These are phyloP conservation scores for Oryza longistaminata DNA, from an alignment of 176 grass and related monocot species.

Conservation along the genomic window DNA sequence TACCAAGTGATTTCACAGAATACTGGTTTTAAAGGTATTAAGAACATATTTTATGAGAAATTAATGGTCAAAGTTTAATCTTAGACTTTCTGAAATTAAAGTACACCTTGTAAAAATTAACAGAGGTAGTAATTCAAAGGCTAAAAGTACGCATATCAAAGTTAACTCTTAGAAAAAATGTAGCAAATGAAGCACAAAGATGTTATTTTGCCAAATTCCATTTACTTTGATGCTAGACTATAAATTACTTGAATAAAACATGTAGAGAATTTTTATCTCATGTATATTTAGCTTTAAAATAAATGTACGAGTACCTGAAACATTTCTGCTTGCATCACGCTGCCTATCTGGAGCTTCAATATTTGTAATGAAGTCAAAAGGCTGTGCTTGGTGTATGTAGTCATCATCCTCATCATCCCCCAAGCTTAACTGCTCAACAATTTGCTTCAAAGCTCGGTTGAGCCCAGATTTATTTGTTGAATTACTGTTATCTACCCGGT, in stretches of 20 bases:
- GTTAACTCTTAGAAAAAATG: not conserved
- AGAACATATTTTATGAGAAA: not conserved
- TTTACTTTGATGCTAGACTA: not conserved
- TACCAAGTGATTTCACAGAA: not conserved
- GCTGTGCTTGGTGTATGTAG: conserved; percentile 53
- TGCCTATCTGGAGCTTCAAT: conserved; percentile 36
- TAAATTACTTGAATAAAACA: not conserved
- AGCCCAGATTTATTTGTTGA: conserved; percentile 55
- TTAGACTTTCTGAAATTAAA: not conserved
- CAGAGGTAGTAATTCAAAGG: not conserved
- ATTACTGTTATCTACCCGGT: conserved; percentile 32
- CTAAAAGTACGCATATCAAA: not conserved
- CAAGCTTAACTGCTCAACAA: conserved; percentile 85
- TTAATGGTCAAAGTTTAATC: not conserved
- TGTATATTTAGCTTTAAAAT: conserved; percentile 21
- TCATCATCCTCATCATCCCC: conserved; percentile 74
- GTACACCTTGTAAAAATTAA: not conserved
- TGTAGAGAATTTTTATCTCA: not conserved
- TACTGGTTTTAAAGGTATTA: not conserved
- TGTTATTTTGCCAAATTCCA: not conserved
- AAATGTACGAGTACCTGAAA: conserved; percentile 43
- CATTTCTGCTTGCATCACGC: conserved; percentile 33
- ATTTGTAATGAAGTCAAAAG: conserved; percentile 22
- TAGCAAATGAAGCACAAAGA: not conserved
- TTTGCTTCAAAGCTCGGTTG: conserved; percentile 70